A percentile compares a stretch with the other conserved stretches of the same genome.
Evolutionary conservation across 805 yeast species (phyloP).

Genomic region (Ogataea kodamae): DNA sequence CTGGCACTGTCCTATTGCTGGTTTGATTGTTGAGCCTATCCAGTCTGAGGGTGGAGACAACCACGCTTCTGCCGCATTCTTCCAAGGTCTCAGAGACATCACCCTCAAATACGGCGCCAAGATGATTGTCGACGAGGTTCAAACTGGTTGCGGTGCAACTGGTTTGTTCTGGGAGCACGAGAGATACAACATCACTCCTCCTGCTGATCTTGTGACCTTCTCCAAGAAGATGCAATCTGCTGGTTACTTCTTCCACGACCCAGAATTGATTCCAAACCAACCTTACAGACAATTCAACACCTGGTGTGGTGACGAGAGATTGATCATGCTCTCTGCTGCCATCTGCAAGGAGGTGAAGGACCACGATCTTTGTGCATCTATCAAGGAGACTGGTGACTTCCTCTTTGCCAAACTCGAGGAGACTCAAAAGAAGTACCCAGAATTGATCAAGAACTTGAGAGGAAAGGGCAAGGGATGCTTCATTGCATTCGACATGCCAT

Average conservation of each 20-base stretch:
- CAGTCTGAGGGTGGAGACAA: constrained; percentile 93
- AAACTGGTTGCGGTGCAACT: constrained; percentile 87
- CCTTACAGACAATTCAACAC: constrained; percentile 93
- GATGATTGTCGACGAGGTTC: constrained; percentile 81
- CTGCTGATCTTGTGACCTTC: constrained; percentile 83
- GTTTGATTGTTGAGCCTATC: constrained; percentile 84
- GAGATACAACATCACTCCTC: constrained; percentile 68
- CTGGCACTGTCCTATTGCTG: constrained; percentile 81
- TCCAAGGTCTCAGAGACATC: constrained; percentile 78
- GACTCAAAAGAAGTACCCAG: constrained; percentile 55
- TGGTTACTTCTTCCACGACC: constrained; percentile 77
- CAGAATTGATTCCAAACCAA: constrained; percentile 65
- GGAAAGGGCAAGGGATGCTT: constrained; percentile 76
- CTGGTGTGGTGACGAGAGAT: constrained; percentile 91
- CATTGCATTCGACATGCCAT: constrained; percentile 72
- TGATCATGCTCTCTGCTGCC: constrained; percentile 70
- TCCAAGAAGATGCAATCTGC: constrained; percentile 89
- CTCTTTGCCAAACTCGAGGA: constrained; percentile 53
- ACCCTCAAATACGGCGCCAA: constrained; percentile 68
- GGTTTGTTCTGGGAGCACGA: constrained; percentile 88
- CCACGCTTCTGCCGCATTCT: constrained; percentile 73
- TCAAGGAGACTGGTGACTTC: constrained; percentile 63
- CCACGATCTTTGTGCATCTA: constrained; percentile 54
- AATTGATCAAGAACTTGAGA: constrained; percentile 52
- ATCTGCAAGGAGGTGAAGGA: constrained; percentile 63